Evolutionary conservation across 1,284 basidiomycete genomes (phyloP), one percentile per base, ranked within the genome.

Genomic region (Cryptococcus sp.): DNA sequence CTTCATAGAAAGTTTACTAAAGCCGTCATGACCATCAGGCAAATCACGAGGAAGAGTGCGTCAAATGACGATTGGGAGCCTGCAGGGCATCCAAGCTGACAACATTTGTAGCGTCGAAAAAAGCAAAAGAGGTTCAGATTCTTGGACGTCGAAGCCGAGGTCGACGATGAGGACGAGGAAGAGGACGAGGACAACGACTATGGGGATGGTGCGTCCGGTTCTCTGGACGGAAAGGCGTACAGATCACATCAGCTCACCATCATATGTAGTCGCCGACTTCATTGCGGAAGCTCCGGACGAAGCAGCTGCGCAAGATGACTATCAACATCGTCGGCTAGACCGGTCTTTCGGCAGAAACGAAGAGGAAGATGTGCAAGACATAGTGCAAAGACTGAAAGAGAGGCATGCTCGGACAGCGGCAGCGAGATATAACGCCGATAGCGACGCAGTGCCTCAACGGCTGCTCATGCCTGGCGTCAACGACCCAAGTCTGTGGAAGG

Each of bases 401-500:
- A 87, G 93, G 52, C 91, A 96, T 79, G 84, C 83, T 57, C 82
- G 85, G 53, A 82, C 83, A 50, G 83, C 85, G 27, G 84, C 85
- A 17, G 84, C 85, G 50, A 86, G 86, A 52, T 94, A 91, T 73
- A 88, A 89, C 25, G 90, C 90, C 25, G 91, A 93, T 76, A 88
- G 91, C 85, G 95, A 93, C 72, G 89, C 92, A 67, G 88, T 98
- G 38, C 95, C 96, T 0, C 93, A 98, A 73, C 85, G 93, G n/a
- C 80, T 97, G 49, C 83, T 96, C 46, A 98, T 99, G 94, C 95
- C 95, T 39, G 91, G 89, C 16, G 93, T 97, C 7, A 89, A 96
- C 60, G 95, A 99, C 76, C 91, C 95, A 6, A 94, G 87, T 72
- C 80, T 99, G 66, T 99, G 93, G 93, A 93, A 94, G 79, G 87